Conservation (phyloP, 2,329 filamentous ascomycete genomes). For the Periglandula ipomoeae region DNA sequence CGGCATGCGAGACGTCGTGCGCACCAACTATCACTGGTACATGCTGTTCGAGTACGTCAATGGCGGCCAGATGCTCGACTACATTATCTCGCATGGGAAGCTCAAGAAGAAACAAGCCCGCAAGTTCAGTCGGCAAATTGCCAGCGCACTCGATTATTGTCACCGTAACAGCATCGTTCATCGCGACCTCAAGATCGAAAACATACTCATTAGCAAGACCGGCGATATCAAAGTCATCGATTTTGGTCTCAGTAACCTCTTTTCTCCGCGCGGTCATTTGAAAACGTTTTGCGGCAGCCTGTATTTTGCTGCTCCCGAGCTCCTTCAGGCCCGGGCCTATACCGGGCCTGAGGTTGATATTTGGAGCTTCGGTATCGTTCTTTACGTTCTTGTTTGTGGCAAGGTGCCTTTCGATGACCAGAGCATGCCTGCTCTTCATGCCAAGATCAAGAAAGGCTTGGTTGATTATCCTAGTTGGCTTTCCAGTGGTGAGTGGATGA, state of each 20-base stretch:
- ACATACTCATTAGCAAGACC: constrained; percentile 97
- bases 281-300: constrained; percentile 97
- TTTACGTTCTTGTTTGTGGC: constrained; percentile 93
- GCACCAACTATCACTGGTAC: constrained; percentile 98
- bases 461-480: constrained; percentile 96
- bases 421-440: constrained; percentile 95
- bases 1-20: constrained; percentile 87
- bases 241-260: constrained; percentile 94
- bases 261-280: constrained; percentile 72
- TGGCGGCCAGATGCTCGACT: constrained; percentile 98
- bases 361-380: constrained; percentile 97
- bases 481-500: constrained; percentile 54
- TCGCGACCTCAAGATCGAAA: constrained; percentile 95
- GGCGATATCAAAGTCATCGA: constrained; percentile 99
- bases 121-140: constrained; percentile 96
- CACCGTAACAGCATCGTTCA: constrained; percentile 98
- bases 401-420: constrained; percentile 99
- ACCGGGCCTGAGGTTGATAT: constrained; percentile 94
- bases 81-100: constrained; percentile 96
- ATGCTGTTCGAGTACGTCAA: constrained; percentile 99
- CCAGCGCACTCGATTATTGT: constrained; percentile 92
- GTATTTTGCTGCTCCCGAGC: constrained; percentile 93
- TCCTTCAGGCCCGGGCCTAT: constrained; percentile 88
- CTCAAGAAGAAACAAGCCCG: constrained; percentile 97
- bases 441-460: constrained; percentile 95